Evolutionary conservation across 257 asterid genomes (phyloP), one percentile per base, ranked within the genome.

Genomic region (Mentha longifolia): DNA sequence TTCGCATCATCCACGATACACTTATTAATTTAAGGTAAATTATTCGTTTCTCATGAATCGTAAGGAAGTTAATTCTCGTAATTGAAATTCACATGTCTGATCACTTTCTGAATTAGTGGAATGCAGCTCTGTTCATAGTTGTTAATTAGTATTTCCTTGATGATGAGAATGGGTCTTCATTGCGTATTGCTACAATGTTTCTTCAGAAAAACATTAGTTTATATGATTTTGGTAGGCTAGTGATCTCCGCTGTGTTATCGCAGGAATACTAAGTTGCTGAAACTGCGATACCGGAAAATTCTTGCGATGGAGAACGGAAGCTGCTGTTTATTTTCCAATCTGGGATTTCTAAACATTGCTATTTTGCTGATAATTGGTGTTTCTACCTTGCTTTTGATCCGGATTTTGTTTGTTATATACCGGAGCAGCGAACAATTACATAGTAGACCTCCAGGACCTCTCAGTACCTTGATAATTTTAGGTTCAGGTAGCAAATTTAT

Each of bases 401-500:
- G 96, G 39, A 77, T 88, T 74, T 13, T 87, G 7, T 88, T 75
- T 35, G 79, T 90, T 58, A 43, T 88, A 5, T 66, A 72, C 61
- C 68, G 76, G 75, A 82, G 91, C 70, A 52, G 82, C 74, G 86
- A 80, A 28, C 85, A 79, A 8, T 58, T 58, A 35, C 68, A 74
- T 4, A 39, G 72, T 66, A 72, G 60, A 56, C 77, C 84, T 8
- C 73, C 79, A 9, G 80, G 72, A 68, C 83, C 86, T 68, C 80
- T 85, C 68, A 80, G 81, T 65, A 81, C 95, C 28, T 85, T 92
- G 50, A 70, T 92, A 59, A 83, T 92, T 76, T 85, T 92, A 41
- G 97, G 98, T 45, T 92, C 98, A 73, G 97, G 98, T 92, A 52
- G 68, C 37, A 41, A 50, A 49, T n/a, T 55, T 31, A 15, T 67